Percentiles rank a stretch among this genome's conserved stretches.
Evolutionary conservation across 208 protist species (phyloP).

Genomic region (Phytomonas serpens): DNA sequence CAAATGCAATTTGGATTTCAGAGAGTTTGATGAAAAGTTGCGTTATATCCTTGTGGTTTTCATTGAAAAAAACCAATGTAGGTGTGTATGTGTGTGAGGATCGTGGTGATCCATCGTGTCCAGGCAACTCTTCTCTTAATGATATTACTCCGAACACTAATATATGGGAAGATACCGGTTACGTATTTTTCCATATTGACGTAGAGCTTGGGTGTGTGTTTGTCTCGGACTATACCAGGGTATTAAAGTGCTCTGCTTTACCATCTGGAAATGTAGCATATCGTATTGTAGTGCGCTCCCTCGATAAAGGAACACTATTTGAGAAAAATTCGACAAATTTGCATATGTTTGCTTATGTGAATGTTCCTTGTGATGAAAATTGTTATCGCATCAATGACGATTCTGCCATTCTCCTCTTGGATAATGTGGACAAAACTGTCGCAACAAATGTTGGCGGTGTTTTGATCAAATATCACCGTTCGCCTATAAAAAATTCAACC

Average conservation of each 20-base stretch:
- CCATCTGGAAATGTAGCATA: not conserved
- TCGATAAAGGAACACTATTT: not conserved
- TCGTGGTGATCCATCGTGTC: not conserved
- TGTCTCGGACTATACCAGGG: not conserved
- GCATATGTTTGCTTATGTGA: not conserved
- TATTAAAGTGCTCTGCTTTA: not conserved
- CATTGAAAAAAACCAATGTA: not conserved
- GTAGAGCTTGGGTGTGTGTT: not conserved
- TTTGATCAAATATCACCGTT: not conserved
- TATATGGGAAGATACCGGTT: not conserved
- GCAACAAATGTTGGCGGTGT: not conserved
- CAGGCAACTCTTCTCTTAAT: not conserved
- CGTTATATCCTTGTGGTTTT: slow-evolving; percentile 1
- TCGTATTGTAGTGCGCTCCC: not conserved
- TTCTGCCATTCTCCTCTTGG: not conserved
- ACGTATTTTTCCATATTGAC: not conserved
- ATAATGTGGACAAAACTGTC: not conserved
- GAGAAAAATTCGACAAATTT: not conserved
- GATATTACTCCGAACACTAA: not conserved
- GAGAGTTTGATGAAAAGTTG: not conserved
- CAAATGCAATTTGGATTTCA: not conserved
- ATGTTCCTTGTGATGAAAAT: slow-evolving; percentile 1
- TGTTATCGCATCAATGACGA: not conserved
- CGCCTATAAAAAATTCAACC: not conserved
- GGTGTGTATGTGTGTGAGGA: not conserved